Percentiles rank a stretch among this genome's conserved stretches.
Evolutionary conservation across 768 basidiomycete genomes (phyloP).

Genomic region (Hericium erinaceus): DNA sequence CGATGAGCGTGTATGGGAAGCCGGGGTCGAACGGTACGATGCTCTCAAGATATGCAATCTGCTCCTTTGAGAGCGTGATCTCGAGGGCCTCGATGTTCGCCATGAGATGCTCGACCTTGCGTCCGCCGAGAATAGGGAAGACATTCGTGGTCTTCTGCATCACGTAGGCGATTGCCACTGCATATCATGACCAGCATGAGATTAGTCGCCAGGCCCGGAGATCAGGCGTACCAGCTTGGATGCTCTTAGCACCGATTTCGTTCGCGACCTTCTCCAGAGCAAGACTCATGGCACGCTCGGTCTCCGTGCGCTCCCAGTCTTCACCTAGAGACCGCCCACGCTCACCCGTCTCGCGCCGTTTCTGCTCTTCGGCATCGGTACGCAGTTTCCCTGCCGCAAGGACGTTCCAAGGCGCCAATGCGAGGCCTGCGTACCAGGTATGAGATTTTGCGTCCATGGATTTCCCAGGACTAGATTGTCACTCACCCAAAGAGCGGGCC

Average conservation of each 20-base stretch:
- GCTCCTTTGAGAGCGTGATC: conserved; percentile 33
- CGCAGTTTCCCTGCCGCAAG: conserved; percentile 30
- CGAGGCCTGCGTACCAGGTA: conserved; percentile 20
- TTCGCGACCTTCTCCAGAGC: conserved; percentile 21
- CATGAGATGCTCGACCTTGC: conserved; percentile 40
- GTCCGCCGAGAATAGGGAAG: conserved; percentile 23
- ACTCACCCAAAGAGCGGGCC: conserved; percentile 21
- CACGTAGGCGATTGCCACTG: conserved; percentile 44
- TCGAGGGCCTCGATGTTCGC: conserved; percentile 42
- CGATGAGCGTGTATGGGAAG: conserved; percentile 29
- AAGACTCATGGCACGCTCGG: neutral
- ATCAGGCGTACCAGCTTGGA: conserved; percentile 15
- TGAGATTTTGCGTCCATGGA: no score
- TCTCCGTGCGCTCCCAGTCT: neutral
- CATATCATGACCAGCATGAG: neutral
- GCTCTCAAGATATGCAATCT: conserved; percentile 36
- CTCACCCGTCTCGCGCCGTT: conserved; percentile 20
- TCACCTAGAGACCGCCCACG: conserved; percentile 20
- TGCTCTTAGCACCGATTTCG: conserved; percentile 25
- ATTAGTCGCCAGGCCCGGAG: neutral
- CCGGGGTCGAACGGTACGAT: conserved; percentile 35
- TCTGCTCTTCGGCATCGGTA: conserved; percentile 27
- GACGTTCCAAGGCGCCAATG: conserved; percentile 33
- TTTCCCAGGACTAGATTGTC: no score
- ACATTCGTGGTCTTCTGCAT: conserved; percentile 38